These are phyloP conservation scores for Coemansia sp. DNA, from an alignment of 192 early-diverging fungal genomes.

Conservation along the genomic window DNA sequence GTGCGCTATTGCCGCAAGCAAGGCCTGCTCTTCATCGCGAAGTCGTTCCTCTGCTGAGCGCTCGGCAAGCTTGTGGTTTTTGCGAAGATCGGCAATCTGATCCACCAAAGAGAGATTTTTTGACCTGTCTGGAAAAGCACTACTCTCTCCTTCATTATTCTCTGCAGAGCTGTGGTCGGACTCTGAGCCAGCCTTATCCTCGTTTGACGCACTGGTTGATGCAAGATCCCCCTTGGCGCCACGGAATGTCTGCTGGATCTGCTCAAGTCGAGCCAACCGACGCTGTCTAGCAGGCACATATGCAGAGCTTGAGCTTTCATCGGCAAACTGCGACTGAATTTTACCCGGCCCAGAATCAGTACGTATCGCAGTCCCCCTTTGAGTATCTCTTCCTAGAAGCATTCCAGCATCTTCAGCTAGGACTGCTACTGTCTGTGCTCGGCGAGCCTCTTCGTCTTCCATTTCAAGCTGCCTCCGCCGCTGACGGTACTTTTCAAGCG, in stretches of 20 bases:
- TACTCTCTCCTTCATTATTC: neutral
- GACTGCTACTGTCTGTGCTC: neutral
- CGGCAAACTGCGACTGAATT: neutral
- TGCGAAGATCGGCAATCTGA: slow-evolving; percentile 73
- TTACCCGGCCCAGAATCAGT: neutral
- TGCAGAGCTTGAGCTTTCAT: neutral
- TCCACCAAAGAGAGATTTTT: slow-evolving; percentile 74
- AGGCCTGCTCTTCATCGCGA: slow-evolving; percentile 76
- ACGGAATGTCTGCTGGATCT: slow-evolving; percentile 18
- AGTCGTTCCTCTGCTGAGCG: slow-evolving; percentile 80
- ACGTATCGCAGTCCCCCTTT: neutral
- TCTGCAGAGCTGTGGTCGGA: neutral
- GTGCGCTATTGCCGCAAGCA: slow-evolving; percentile 77
- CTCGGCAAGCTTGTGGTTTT: slow-evolving; percentile 55
- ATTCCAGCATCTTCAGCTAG: neutral
- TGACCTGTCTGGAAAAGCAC: slow-evolving; percentile 45
- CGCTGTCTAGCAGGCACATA: slow-evolving; percentile 32
- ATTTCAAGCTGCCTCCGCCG: slow-evolving; percentile 40
- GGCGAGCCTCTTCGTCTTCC: slow-evolving; percentile 13
- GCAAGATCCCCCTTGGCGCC: neutral
- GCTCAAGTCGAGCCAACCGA: slow-evolving; percentile 22
- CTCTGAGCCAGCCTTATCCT: neutral
- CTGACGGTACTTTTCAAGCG: slow-evolving; percentile 37
- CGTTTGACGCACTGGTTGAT: neutral
- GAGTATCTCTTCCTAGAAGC: neutral